Conservation (phyloP, 805 yeast species). For the Yamadazyma sp. region DNA sequence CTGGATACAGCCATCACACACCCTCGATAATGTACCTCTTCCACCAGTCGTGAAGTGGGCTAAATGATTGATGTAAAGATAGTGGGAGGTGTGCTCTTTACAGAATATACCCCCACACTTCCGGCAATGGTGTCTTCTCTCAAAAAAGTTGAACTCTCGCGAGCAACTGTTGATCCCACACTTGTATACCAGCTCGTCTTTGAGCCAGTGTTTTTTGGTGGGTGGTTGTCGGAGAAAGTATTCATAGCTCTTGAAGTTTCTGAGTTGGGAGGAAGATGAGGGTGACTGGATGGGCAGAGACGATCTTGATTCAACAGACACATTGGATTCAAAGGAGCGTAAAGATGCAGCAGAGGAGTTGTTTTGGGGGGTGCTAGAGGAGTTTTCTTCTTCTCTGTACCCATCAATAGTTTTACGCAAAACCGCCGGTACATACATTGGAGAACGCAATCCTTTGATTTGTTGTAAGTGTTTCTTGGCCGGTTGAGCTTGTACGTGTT, state of each 20-base stretch:
- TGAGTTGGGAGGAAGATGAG: constrained; percentile 5
- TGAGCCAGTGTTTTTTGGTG: constrained; percentile 68
- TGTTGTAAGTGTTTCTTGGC: constrained; percentile 51
- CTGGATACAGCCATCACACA: constrained; percentile 64
- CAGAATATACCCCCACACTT: constrained; percentile 83
- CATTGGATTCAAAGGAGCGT: constrained; percentile 32
- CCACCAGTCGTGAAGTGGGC: constrained; percentile 70
- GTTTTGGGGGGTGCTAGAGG: constrained; percentile 7
- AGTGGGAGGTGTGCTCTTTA: constrained; percentile 61
- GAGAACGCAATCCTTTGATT: constrained; percentile 77
- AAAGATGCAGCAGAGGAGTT: constrained; percentile 24
- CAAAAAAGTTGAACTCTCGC: constrained; percentile 71
- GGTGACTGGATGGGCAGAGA: constrained; percentile 13
- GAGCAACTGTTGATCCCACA: constrained; percentile 63
- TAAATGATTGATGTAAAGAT: constrained; percentile 53
- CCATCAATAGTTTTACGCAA: constrained; percentile 44
- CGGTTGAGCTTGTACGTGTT: constrained; percentile 5
- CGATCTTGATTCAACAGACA: constrained; percentile 27
- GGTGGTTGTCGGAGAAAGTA: constrained; percentile 42
- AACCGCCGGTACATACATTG: constrained; percentile 90
- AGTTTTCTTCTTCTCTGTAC: constrained; percentile 8
- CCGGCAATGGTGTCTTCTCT: constrained; percentile 79
- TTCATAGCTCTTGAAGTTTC: constrained; percentile 23
- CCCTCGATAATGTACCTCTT: constrained; percentile 63
- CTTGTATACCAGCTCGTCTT: constrained; percentile 60